Base-by-base conservation (phyloP, 768 basidiomycete genomes). In the Trametes meyenii region DNA sequence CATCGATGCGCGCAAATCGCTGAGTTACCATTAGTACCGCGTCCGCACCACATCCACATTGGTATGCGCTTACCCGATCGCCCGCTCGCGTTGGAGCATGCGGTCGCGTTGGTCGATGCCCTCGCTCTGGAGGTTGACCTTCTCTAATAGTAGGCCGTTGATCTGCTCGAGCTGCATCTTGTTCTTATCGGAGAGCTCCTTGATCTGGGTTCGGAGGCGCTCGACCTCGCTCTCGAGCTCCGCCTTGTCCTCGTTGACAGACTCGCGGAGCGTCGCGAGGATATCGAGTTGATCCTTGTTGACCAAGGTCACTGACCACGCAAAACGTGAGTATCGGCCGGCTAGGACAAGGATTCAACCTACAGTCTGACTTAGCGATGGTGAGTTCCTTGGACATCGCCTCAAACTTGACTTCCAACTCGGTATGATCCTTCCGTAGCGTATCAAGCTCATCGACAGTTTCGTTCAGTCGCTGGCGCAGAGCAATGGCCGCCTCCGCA, bases 211-310 rank as follows among this genome's bases (percentile, higher is more conserved):
- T 68, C 81, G 83, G 43, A 94, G 73, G 38, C 79, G 79, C 26
- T 81, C 81, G 38, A 90, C 73, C 56, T 96, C 90, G 1, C 76
- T 77, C 69, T 91, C 90, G 11, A 96, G 80, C 14, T 78, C 83
- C 13, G 81, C 80, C 73, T 94, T 94, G 74, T 98, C 96, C 71
- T 91, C 88, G 70, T 88, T 89, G 44, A 96, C 91, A 1, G 91
- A 94, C 60, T 94, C 92, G 43, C 96, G 87, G 26, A 97, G 77
- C 6, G 86, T 86, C 2, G 87, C 82, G 35, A 98, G 86, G 60
- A 96, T 94, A 54, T 96, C 95, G 21, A 95, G 78, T 72, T 98
- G 94, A 71, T 97, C 94, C 72, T 92, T 94, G 78, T 94, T 91
- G 46, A 98, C 89, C 45, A 98, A 82, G 46, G 85, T 90, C 69